These are phyloP conservation scores for Diaporthe citriasiana DNA, from an alignment of 2,329 filamentous ascomycete genomes.

Conservation along the genomic window DNA sequence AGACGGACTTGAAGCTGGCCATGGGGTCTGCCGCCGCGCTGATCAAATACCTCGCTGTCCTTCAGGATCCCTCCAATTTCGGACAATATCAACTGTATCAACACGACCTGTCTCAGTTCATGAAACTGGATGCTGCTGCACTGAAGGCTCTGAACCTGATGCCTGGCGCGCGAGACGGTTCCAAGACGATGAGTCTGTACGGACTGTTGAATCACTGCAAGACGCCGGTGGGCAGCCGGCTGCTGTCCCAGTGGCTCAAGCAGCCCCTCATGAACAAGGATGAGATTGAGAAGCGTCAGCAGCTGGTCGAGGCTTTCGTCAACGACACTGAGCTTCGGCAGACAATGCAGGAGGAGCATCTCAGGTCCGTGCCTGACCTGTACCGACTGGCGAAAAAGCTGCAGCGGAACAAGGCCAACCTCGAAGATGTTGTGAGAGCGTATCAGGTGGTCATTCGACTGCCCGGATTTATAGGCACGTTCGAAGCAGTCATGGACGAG, in stretches of 20 bases:
- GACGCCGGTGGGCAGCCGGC: conserved; percentile 89
- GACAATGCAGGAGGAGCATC: conserved; percentile 96
- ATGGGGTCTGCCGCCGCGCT: conserved; percentile 95
- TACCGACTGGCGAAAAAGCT: conserved; percentile 96
- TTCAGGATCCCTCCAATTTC: conserved; percentile 94
- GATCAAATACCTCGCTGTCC: conserved; percentile 92
- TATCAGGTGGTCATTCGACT: conserved; percentile 96
- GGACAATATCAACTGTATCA: conserved; percentile 98
- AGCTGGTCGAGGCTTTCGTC: conserved; percentile 95
- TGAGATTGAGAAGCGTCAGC: conserved; percentile 92
- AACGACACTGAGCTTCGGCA: conserved; percentile 93
- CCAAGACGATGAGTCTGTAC: conserved; percentile 98
- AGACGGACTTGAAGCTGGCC: conserved; percentile 93
- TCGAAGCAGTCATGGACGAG: conserved; percentile 97
- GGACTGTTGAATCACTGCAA: conserved; percentile 98
- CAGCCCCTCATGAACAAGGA: conserved; percentile 93
- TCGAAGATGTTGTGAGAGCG: conserved; percentile 95
- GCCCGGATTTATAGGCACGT: conserved; percentile 88
- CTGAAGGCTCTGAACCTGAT: conserved; percentile 96
- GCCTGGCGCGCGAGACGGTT: conserved; percentile 92
- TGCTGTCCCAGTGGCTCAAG: conserved; percentile 97
- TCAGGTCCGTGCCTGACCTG: conserved; percentile 92
- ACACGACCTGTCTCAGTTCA: conserved; percentile 95
- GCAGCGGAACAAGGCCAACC: conserved; percentile 88
- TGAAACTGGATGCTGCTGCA: conserved; percentile 97